Evolutionary conservation across 1,284 basidiomycete species (phyloP), one percentile per base, ranked within the genome.

Genomic region (Pisolithus thermaeus): DNA sequence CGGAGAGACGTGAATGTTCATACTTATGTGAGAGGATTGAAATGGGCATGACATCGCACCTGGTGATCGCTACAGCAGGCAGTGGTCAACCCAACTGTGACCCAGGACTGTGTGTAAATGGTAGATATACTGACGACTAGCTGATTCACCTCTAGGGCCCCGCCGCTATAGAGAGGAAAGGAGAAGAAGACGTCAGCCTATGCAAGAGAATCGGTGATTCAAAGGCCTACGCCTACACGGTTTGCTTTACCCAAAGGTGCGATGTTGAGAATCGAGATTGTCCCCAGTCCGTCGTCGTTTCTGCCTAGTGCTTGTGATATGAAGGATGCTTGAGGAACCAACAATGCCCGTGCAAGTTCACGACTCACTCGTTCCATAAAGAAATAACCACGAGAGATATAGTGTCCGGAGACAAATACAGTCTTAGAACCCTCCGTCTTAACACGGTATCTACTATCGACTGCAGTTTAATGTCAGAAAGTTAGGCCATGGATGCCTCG

Each of bases 331-430:
- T 47, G 4, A 32, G 40, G 25, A 16, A 25, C 20, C 30, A 36
- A 16, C 23, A 14, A 30, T 2, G 7, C n/a, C 35, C 22, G 3
- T 14, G 25, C 2, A 32, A 2, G 3, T 39, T 1, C 20, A 42
- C 16, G 27, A 58, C 65, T 49, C 48, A 68, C 64, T 22, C 61
- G 67, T 18, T 56, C 27, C 1, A 52, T 65, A n/a, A 92, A 92
- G 65, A 92, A 94, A 2, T 85, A 86, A 9, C 92, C 92, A 35
- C 92, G 83, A 46, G 85, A 89, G 64, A 93, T 90, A 64, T 92
- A 92, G 67, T 93, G 91, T 1, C 82, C 89, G 51, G 85, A 86
- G 46, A 94, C 71, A 45, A 94, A 73, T 25, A 89, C 80, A 36
- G 75, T 86, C 56, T 77, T 72, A 41, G 72, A 79, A 1, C 79